phyloP scores from a whole-genome alignment of 1,284 basidiomycete species.

The Wallemia mellicola region DNA sequence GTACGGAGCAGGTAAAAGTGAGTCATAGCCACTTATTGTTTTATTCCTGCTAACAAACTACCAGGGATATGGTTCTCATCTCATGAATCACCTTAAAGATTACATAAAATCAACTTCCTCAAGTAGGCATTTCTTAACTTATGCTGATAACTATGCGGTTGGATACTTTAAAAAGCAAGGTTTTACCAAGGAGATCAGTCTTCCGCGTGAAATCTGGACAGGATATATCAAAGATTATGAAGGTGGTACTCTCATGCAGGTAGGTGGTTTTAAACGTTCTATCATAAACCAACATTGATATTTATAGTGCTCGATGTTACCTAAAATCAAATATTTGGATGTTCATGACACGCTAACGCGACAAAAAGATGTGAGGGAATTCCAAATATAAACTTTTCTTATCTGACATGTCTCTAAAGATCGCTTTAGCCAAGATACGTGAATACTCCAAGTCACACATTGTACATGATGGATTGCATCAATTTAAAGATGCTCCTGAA shows the following conservation, averaged over 20 bases:
- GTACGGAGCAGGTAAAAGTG: conserved; percentile 89
- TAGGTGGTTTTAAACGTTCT: conserved; percentile 3
- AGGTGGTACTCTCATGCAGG: conserved; percentile 97
- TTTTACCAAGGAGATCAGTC: conserved; percentile 85
- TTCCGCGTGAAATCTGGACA: conserved; percentile 74
- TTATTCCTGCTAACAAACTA: background rate
- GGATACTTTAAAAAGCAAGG: conserved; percentile 99
- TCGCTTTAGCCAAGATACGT: conserved; percentile 63
- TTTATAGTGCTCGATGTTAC: conserved; percentile 55
- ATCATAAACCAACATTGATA: background rate
- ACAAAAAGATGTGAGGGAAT: conserved; percentile 36
- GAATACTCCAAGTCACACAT: conserved; percentile 63
- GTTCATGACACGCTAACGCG: conserved; percentile 44
- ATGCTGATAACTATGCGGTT: conserved; percentile 96
- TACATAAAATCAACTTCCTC: conserved; percentile 51
- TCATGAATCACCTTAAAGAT: conserved; percentile 97
- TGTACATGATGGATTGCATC: conserved; percentile 47
- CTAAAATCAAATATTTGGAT: conserved; percentile 63
- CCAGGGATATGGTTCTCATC: conserved; percentile 84
- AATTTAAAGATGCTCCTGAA: conserved; percentile 30
- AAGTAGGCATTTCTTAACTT: conserved; percentile 86
- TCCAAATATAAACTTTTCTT: background rate
- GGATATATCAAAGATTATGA: conserved; percentile 99
- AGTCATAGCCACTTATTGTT: conserved; percentile 6
- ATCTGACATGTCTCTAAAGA: conserved; percentile 15